A percentile compares a stretch with the other conserved stretches of the same genome.
Conservation (phyloP, 768 basidiomycete species). For the Suillus lakei region DNA sequence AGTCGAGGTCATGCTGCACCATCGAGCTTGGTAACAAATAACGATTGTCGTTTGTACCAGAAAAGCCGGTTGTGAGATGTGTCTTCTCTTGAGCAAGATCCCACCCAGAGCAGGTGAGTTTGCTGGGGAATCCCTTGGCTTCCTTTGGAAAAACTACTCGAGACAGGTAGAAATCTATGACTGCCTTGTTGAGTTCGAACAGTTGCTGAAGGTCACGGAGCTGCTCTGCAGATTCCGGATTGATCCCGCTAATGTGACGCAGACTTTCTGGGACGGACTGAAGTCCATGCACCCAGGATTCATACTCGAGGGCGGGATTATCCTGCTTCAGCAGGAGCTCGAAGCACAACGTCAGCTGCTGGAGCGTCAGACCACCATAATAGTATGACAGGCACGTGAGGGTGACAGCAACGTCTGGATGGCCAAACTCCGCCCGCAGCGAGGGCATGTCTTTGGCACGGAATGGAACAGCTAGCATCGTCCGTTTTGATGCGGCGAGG, state of each 20-base stretch:
- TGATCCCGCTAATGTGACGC: constrained; percentile 23
- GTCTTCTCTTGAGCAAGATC: constrained; percentile 38
- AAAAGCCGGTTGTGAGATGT: constrained; percentile 34
- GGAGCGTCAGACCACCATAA: constrained; percentile 37
- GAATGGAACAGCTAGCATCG: constrained; percentile 43
- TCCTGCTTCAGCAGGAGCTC: constrained; percentile 33
- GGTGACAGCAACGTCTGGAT: constrained; percentile 40
- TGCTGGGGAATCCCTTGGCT: constrained; percentile 40
- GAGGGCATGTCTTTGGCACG: constrained; percentile 44
- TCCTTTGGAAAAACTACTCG: constrained; percentile 43
- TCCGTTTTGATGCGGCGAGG: constrained; percentile 34
- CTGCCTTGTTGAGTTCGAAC: constrained; percentile 33
- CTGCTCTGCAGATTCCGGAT: constrained; percentile 34
- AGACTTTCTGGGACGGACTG: constrained; percentile 25
- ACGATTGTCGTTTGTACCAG: constrained; percentile 44
- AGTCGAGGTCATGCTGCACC: constrained; percentile 29
- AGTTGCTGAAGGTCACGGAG: constrained; percentile 29
- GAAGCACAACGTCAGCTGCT: constrained; percentile 35
- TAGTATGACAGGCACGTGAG: constrained; percentile 45
- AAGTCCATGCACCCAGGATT: constrained; percentile 32
- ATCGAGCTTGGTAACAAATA: constrained; percentile 44
- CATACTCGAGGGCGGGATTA: constrained; percentile 37
- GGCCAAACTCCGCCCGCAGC: constrained; percentile 42
- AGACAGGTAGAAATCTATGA: constrained; percentile 43
- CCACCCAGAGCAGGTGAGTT: constrained; percentile 41